Base-by-base conservation (phyloP, 1,284 basidiomycete species). In the Leccinum cinnamomeum region DNA sequence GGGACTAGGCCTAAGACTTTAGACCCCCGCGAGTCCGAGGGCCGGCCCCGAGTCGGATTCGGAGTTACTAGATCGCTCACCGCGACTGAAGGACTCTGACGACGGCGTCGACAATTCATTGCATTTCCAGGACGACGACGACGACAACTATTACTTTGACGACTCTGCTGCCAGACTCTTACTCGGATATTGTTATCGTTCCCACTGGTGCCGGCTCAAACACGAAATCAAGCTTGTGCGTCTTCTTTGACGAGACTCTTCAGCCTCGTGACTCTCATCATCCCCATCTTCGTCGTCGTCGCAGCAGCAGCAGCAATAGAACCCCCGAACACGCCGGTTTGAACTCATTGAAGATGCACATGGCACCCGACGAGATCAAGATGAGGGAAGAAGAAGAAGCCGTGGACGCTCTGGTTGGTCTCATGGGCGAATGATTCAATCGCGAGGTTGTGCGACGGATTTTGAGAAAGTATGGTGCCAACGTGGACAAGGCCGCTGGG, bases 401-500 rank as follows among this genome's bases (percentile, higher is more conserved):
- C 51, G 62, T 73, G 4, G 73, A 71, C n/a, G 50, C 64, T 55
- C n/a, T 74, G 57, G 72, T 55, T 10, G 51, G 60, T 7, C 39
- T 74, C 57, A 76, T 74, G 72, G 75, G 66, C 51, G 81, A 78
- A 25, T 74, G 73, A 56, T 70, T 83, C 54, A 79, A 83, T 59
- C 71, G 73, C 14, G 79, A 82, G 30, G 75, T 81, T 25, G 83
- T 80, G 5, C 80, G 82, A 46, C 77, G 79, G 25, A 78, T 88
- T 18, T 77, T 89, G 60, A 77, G 82, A 59, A 86, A 85, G 68
- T 80, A 84, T 71, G 80, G 81, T 53, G 84, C 86, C 23, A 78
- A 89, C 66, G 73, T 86, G 58, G 80, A 87, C 41, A 87, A 84
- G 69, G 86, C 88, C 23, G 84, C 82, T 0, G 78, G 81, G 46